These are phyloP conservation scores for Backusella liffmaniae DNA, from an alignment of 192 early-diverging fungal genomes.

Conservation along the genomic window DNA sequence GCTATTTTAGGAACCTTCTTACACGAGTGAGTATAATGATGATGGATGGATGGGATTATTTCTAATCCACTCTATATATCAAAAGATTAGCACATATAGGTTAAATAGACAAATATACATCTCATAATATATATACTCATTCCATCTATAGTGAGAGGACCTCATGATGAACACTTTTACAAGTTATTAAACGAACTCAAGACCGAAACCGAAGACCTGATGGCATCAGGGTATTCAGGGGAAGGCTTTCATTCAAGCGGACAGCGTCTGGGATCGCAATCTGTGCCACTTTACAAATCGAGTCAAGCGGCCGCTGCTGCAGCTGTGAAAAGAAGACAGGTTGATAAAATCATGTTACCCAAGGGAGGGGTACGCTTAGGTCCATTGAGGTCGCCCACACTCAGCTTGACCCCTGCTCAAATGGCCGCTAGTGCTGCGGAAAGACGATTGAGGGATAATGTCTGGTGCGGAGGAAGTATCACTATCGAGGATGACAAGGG, in stretches of 20 bases:
- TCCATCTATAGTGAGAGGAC: conserved; percentile 42
- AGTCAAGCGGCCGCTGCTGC: conserved; percentile 48
- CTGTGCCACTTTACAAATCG: conserved; percentile 35
- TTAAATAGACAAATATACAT: neutral
- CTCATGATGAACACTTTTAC: conserved; percentile 72
- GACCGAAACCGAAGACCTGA: conserved; percentile 58
- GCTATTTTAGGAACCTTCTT: conserved; percentile 74
- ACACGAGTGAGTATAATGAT: conserved; percentile 53
- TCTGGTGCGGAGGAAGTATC: conserved; percentile 65
- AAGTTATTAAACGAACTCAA: conserved; percentile 52
- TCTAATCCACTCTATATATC: too few relatives aligned
- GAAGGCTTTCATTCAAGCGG: conserved; percentile 56
- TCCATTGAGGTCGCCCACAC: neutral
- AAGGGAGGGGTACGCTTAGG: conserved; percentile 54
- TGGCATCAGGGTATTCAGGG: conserved; percentile 52
- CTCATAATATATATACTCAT: too few relatives aligned
- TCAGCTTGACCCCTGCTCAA: conserved; percentile 49
- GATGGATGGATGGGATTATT: too few relatives aligned
- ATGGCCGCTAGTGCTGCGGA: conserved; percentile 73
- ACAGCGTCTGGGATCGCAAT: conserved; percentile 38
- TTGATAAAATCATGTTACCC: conserved; percentile 55
- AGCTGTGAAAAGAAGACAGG: conserved; percentile 51
- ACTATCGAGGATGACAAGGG: neutral
- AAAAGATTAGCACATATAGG: conserved; percentile 7
- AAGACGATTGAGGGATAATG: conserved; percentile 52